phyloP scores from a whole-genome alignment of 306 rosid species.

The Cucumis sativus region Cucumber_9930_V3 NC_026655.2:270501-271000 shows the following conservation, averaged over 20 bases:
- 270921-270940: background rate
- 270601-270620: background rate
- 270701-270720: background rate
- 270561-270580: background rate
- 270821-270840: background rate
- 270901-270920: background rate
- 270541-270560: background rate
- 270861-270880: background rate
- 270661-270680: background rate
- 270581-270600: background rate
- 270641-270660: background rate
- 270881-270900: background rate
- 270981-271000: background rate
- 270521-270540: background rate
- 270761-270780: background rate
- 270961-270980: background rate
- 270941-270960: background rate
- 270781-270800: background rate
- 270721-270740: too few relatives aligned
- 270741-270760: too few relatives aligned
- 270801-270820: background rate
- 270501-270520: background rate
- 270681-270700: background rate
- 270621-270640: background rate
- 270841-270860: background rate